Evolutionary conservation across 164 flowering plant species (phyloP).

Genomic region (Umbellularia californica): DNA sequence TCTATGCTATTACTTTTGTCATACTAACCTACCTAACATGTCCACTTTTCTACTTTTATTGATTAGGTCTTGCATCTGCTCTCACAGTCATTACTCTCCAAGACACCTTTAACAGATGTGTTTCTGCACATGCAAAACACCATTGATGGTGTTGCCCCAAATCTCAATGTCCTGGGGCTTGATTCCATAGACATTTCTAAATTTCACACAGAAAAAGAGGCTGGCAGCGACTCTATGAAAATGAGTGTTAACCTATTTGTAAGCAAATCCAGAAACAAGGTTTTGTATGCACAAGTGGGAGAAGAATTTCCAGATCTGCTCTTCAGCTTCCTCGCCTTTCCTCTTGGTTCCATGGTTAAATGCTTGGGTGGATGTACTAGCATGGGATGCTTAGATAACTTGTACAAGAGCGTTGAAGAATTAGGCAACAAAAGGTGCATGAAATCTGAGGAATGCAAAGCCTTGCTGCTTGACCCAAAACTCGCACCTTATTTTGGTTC

Average conservation of each 20-base stretch:
- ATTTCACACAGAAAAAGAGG: background rate
- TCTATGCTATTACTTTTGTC: too few relatives aligned
- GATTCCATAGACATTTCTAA: background rate
- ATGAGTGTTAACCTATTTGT: background rate
- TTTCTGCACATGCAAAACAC: background rate
- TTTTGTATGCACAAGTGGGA: conserved; percentile 6
- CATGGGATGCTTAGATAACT: conserved; percentile 12
- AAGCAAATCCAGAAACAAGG: background rate
- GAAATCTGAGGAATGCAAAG: conserved; percentile 7
- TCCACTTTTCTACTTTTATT: background rate
- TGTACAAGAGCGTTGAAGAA: conserved; percentile 13
- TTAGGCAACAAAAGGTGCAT: background rate
- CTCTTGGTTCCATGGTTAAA: conserved; percentile 13
- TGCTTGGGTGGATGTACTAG: conserved; percentile 3
- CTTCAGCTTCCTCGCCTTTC: conserved; percentile 19
- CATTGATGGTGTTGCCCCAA: too few relatives aligned
- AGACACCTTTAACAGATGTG: conserved; percentile 6
- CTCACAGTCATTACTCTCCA: conserved; percentile 2
- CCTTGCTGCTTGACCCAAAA: conserved; percentile 13
- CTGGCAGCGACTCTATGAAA: background rate
- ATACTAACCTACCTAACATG: too few relatives aligned
- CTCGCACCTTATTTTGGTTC: conserved; percentile 6
- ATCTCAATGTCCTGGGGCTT: background rate
- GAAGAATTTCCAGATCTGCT: conserved; percentile 21
- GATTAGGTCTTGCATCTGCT: conserved; percentile 5